These are phyloP conservation scores for Apiotrichum laibachii DNA, from an alignment of 1,284 basidiomycete species.

Conservation along the genomic window DNA sequence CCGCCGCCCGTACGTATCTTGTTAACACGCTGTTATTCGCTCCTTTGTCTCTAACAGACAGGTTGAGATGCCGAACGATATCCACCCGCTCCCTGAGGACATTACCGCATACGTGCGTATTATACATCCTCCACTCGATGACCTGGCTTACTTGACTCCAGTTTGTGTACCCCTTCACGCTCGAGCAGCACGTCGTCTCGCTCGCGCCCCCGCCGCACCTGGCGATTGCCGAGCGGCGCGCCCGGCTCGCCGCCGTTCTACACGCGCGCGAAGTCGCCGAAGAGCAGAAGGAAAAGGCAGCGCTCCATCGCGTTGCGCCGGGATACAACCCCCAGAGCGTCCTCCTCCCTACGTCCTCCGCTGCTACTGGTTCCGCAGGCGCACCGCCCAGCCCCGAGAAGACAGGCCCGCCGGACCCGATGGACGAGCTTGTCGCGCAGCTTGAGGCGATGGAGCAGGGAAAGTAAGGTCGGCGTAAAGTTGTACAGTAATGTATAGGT, in stretches of 20 bases:
- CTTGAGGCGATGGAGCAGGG: slow-evolving; percentile 63
- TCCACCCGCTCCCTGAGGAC: slow-evolving; percentile 85
- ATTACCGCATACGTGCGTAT: slow-evolving; percentile 76
- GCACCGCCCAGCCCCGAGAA: not conserved
- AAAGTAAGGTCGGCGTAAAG: slow-evolving; percentile 2
- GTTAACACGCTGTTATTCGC: not conserved
- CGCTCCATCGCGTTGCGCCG: slow-evolving; percentile 44
- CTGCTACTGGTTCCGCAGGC: not conserved
- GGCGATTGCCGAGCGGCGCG: slow-evolving; percentile 63
- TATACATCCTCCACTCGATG: not conserved
- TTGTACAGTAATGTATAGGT: not conserved
- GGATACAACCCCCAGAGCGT: slow-evolving; percentile 48
- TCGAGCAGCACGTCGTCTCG: slow-evolving; percentile 77
- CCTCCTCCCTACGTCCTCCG: slow-evolving; percentile 31
- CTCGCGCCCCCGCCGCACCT: slow-evolving; percentile 66
- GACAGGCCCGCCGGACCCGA: slow-evolving; percentile 56
- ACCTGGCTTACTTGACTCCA: slow-evolving; percentile 41
- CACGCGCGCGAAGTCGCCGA: slow-evolving; percentile 70
- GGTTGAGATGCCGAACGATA: slow-evolving; percentile 80
- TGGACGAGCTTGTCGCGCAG: slow-evolving; percentile 76
- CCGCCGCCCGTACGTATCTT: slow-evolving; percentile 65
- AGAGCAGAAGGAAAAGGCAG: slow-evolving; percentile 60
- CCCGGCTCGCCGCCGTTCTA: slow-evolving; percentile 67
- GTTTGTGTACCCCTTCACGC: slow-evolving; percentile 91
- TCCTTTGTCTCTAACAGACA: slow-evolving; percentile 37